Base-by-base conservation (phyloP, 805 yeast genomes). In the Starmera amethionina region DNA sequence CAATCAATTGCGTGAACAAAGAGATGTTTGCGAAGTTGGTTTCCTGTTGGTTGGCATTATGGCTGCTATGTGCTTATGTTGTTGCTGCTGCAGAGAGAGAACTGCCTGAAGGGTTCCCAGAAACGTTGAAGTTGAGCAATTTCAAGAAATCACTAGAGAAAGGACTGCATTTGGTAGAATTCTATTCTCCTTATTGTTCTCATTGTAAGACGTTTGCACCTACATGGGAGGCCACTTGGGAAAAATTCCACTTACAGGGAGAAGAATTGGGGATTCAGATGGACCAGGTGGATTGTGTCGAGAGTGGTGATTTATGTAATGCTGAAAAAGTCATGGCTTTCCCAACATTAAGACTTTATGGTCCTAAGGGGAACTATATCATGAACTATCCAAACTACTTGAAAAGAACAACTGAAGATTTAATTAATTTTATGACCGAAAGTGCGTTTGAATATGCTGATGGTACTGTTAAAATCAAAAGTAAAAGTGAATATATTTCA, bases 181-280 rank as follows among this genome's bases (percentile, higher is more conserved):
- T 87, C 61, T 93, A 63, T 56, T 86, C 96, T 29, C 98, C 98
- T 0, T 80, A 80, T 52, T 93, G 98, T 58, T 58, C 65, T 8
- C 97, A 90, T 60, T 93, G 98, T 63, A 72, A 65, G 45, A 67
- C 63, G 8, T 63, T 93, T 40, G 93, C 85, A 2, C 97, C 98
- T 2, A 69, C 64, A 8, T 93, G 97, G 97, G 72, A 77, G 43
- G 66, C 71, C 41, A 72, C 90, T 0, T 84, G 76, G 62, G 50
- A 64, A 19, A 56, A 59, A 4, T 72, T 75, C 49, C 58, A 68
- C 31, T 56, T 60, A 9, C 78, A 74, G 32, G 69, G 71, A 35
- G 54, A 63, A 14, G 49, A 59, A 8, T 48, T 73, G 38, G 66
- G 67, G 2, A 66, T 81, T 13, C 66, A 67, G 16, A 73, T 88